Base-by-base conservation (phyloP, 2,329 filamentous ascomycete species). In the Colletotrichum theobromicola region DNA sequence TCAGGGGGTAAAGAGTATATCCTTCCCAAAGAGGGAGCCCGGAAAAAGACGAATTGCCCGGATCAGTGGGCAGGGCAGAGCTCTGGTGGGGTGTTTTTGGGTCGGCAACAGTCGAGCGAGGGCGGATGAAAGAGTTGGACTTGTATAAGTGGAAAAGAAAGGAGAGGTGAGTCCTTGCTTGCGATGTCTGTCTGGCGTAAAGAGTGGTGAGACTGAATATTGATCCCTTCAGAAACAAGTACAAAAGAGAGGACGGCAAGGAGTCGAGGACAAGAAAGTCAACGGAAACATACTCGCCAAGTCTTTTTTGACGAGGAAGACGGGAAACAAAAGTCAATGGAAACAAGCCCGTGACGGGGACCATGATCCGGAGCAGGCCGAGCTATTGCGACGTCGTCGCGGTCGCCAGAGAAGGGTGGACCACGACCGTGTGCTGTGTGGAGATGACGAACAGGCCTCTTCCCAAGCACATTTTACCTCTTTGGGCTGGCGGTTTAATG, bases 371-470 rank as follows among this genome's bases (percentile, higher is more conserved):
- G 72, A 71, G 68, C 69, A 74, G 72, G 46, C 72, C 72, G 68
- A 72, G 62, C 72, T 63, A 74, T 74, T 72, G 62, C 72, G 62
- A 72, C 72, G 68, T 74, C 67, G 72, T 28, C 61, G 68, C 62
- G 53, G 62, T 67, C 68, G 62, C 42, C 57, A 62, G 12, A 30
- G 62, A 42, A 63, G 55, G 63, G 72, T 74, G 72, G 72, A 67
- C 53, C 67, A 62, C 62, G 57, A 72, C 62, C 68, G 62, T 57
- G 62, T 67, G 68, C 28, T 46, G 62, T 72, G 72, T 74, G 72
- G 72, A 74, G 72, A 74, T 74, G 72, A 74, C 61, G 69, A 65
- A 58, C 68, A 72, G 62, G 72, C 72, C 62, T 21, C 46, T 57
- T 67, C 55, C 57, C 57, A 74, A 63, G 68, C 42, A 67, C 46